These are phyloP conservation scores for Trichoderma koningiopsis DNA, from an alignment of 2,329 filamentous ascomycete species.

Conservation along the genomic window DNA sequence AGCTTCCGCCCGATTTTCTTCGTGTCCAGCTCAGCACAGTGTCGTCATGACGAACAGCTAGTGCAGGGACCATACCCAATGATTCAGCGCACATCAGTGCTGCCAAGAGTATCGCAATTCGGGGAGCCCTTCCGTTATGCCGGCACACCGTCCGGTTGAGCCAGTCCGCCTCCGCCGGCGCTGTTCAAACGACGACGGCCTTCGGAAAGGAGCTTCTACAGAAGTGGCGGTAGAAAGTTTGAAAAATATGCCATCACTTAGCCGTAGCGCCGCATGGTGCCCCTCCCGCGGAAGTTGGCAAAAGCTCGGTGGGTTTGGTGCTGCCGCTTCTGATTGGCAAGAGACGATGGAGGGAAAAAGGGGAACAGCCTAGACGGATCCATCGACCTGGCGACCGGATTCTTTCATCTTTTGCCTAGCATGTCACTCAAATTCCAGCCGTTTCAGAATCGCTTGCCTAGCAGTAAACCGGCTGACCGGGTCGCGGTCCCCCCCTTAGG, in stretches of 20 bases:
- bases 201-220: slow-evolving; percentile 14
- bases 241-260: slow-evolving; percentile 21
- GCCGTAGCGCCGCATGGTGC: slow-evolving; percentile 27
- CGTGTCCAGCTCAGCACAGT: slow-evolving; percentile 22
- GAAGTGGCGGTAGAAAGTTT: slow-evolving; percentile 22
- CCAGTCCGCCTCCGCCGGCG: slow-evolving; percentile 17
- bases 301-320: slow-evolving; percentile 13
- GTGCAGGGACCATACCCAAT: slow-evolving; percentile 22
- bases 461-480: slow-evolving; percentile 26
- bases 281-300: slow-evolving; percentile 18
- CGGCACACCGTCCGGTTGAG: slow-evolving; percentile 13
- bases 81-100: slow-evolving; percentile 22
- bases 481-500: slow-evolving; percentile 14
- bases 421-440: slow-evolving; percentile 21
- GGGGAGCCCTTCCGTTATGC: slow-evolving; percentile 20
- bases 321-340: slow-evolving; percentile 4
- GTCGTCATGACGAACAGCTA: slow-evolving; percentile 24
- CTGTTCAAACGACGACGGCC: slow-evolving; percentile 13
- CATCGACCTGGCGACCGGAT: slow-evolving; percentile 28
- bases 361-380: slow-evolving; percentile 15
- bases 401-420: slow-evolving; percentile 28
- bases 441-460: slow-evolving; percentile 26
- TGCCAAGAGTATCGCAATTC: slow-evolving; percentile 12
- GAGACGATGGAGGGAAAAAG: neutral
- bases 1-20: slow-evolving; percentile 18